Evolutionary conservation across 2,329 filamentous ascomycete genomes (phyloP).

Genomic region (Teratosphaeria gauchensis): DNA sequence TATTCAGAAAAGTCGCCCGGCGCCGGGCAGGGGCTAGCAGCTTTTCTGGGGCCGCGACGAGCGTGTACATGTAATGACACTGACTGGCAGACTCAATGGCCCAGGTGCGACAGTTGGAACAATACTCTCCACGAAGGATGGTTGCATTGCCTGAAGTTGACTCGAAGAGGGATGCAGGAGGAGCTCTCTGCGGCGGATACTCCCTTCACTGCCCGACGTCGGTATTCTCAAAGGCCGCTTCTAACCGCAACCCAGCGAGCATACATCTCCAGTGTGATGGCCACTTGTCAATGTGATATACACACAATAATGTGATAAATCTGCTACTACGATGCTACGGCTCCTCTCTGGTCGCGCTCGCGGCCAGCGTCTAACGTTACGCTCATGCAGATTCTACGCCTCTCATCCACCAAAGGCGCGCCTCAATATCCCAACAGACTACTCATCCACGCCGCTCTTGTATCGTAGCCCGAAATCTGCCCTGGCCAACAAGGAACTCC

Average conservation of each 20-base stretch:
- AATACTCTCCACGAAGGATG: no score
- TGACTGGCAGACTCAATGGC: no score
- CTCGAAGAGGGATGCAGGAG: no score
- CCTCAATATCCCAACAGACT: slow-evolving; percentile 83
- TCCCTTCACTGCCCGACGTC: neutral
- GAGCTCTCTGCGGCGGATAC: no score
- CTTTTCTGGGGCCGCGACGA: neutral
- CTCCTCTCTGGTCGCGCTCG: neutral
- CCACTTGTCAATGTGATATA: neutral
- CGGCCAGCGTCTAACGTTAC: neutral
- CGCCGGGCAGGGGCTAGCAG: neutral
- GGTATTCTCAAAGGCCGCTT: neutral
- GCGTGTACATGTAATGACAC: neutral
- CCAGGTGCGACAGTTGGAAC: no score
- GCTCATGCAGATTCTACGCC: slow-evolving; percentile 33
- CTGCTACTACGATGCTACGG: neutral
- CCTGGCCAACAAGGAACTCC: slow-evolving; percentile 62
- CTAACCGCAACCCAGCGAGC: neutral
- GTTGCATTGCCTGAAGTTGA: no score
- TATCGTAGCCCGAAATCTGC: slow-evolving; percentile 68
- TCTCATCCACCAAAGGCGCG: slow-evolving; percentile 42
- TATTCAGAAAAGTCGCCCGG: neutral
- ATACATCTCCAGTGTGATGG: neutral
- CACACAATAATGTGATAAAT: neutral
- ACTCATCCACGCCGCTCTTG: slow-evolving; percentile 68